Base-by-base conservation (phyloP, 139 green algal species). In the Choricystis sp. region DNA sequence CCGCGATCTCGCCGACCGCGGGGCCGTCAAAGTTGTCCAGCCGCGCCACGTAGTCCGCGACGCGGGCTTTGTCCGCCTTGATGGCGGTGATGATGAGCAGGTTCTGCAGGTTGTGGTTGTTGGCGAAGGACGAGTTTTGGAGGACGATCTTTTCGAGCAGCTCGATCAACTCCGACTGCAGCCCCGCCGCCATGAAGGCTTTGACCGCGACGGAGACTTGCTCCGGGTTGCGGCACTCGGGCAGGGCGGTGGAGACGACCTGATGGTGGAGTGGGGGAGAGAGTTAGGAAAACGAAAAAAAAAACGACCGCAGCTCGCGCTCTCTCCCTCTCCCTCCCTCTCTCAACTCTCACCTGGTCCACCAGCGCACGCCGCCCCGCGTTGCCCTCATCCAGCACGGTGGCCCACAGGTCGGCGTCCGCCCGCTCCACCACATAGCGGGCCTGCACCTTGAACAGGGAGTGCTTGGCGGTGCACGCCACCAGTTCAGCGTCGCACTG, bases 81-180 rank as follows among this genome's bases (percentile, higher is more conserved):
- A 99, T 96, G 72, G 93, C 93, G 2, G 92, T 98, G 60, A 95
- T 87, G 71, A 95, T 88, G 61, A 97, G 85, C 77, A 97, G 85
- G 75, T 97, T 97, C 76, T 97, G 89, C 78, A 99, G 85, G 87
- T 99, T 99, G 64, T 93, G 88, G 77, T 99, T 99, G 79, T 88
- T 94, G 73, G 70, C 86, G 86, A 99, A 99, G 30, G 86, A 86
- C 49, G 74, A 86, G 82, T 94, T 95, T 77, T 96, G 90, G 57
- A 99, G 84, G 69, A 99, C 93, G 67, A 99, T 99, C 91, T 98
- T 99, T 83, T 99, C 93, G 69, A 99, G 85, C 71, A 99, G 82
- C 81, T 99, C 92, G 55, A 99, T 99, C 24, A 99, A 85, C 82
- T 97, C 91, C 23, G 82, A 65, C 69, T 95, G 91, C 78, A 99